Evolutionary conservation across 169 alveolate genomes (phyloP), one percentile per base, ranked within the genome.

Genomic region (Eimeria acervulina): DNA sequence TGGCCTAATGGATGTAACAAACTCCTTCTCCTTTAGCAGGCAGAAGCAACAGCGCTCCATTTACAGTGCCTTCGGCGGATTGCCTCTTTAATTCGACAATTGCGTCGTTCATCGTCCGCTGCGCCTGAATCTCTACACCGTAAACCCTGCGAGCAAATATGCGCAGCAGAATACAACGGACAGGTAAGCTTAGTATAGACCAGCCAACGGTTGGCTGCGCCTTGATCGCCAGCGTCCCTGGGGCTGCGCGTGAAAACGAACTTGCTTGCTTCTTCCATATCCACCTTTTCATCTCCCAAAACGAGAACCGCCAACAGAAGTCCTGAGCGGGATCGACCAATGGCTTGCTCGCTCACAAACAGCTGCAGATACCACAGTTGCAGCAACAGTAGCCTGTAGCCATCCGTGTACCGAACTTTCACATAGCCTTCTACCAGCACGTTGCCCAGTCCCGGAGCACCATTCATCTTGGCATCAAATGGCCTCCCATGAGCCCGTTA

Each of bases 251-350:
- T 51, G 80, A 85, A 47, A 36, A 61, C 83, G 12, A 47, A 92
- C 96, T 92, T 92, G 96, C 96, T 92, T 28, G 96, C 96, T 42
- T 92, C 96, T n/a, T 92, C 96, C 47, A 92, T 47, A 55, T 78
- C 92, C 61, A 76, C 92, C 28, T 76, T 38, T 40, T 92, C 96
- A 44, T 92, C 96, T 61, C 96, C 96, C 84, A 92, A n/a, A 40
- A 92, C 96, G 33, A 92, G 92, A 59, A 92, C 63, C 52, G 96
- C 96, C 70, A 92, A 76, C 31, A 76, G 96, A 26, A 68, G 17
- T 3, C 93, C 96, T 44, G 83, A 40, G 84, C 72, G 36, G 33
- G 92, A n/a, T 36, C 28, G 55, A 31, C 76, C 93, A 33, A 68
- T 61, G 52, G 68, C 66, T 13, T 83, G 68, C 40, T 38, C 52